phyloP scores from a whole-genome alignment of 1,284 basidiomycete genomes.

The Naganishia albida region DNA sequence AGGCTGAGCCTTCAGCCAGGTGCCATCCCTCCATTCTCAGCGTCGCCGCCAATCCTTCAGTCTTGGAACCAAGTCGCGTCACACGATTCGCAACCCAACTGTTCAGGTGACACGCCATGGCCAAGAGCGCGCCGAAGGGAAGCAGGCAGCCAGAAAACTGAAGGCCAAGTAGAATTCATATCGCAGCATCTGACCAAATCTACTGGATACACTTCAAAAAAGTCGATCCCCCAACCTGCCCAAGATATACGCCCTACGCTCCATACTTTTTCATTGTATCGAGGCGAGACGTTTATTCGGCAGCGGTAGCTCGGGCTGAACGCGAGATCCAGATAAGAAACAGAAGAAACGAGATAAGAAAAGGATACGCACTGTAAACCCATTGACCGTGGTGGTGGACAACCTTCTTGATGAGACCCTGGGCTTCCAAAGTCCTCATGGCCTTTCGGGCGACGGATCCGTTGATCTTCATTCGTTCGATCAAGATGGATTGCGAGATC shows the following conservation, averaged over 20 bases:
- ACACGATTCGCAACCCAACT: too few relatives aligned
- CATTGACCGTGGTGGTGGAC: constrained; percentile 94
- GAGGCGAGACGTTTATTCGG: constrained; percentile 33
- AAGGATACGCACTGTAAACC: constrained; percentile 59
- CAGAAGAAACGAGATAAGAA: background rate
- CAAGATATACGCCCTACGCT: constrained; percentile 1
- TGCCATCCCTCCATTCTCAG: too few relatives aligned
- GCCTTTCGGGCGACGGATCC: constrained; percentile 91
- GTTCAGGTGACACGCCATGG: too few relatives aligned
- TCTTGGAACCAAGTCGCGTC: too few relatives aligned
- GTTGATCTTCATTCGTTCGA: constrained; percentile 86
- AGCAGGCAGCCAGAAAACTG: too few relatives aligned
- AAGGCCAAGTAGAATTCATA: constrained; percentile 29
- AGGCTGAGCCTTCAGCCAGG: too few relatives aligned
- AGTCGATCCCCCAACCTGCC: constrained; percentile 14
- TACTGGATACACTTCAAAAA: constrained; percentile 29
- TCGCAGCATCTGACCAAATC: constrained; percentile 30
- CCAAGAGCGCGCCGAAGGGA: too few relatives aligned
- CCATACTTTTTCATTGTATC: constrained; percentile 25
- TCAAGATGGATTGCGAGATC: constrained; percentile 96
- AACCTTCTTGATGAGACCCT: constrained; percentile 93
- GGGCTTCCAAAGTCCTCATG: constrained; percentile 91
- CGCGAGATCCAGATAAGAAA: background rate
- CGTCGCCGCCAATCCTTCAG: too few relatives aligned
- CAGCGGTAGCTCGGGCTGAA: constrained; percentile 51